Base-by-base conservation (phyloP, 345 rosid genomes). In the Syzygium oleosum region DNA sequence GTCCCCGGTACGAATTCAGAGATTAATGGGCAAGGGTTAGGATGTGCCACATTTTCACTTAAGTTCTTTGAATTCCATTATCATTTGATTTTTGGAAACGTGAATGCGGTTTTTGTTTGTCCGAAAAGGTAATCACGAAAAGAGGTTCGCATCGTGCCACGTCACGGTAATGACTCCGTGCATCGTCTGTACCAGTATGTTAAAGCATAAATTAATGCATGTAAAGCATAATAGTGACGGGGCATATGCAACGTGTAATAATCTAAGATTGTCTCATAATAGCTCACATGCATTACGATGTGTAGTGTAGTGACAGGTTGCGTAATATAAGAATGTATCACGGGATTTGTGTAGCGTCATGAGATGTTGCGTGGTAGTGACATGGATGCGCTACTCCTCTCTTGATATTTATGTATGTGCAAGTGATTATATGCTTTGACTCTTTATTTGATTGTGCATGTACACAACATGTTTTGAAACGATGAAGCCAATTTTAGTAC, bases 241-340 rank as follows among this genome's bases (percentile, higher is more conserved):
- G 34, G 17, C 8, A n/a, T 16, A 61, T 12, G 68, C 17, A n/a
- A 13, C 16, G 6, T 61, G 9, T 61, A 61, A 61, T 61, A 61
- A 61, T 61, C 16, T 61, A 5, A 61, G 31, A 12, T 61, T n/a
- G 2, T 61, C 34, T 61, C 68, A 61, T n/a, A 6, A 61, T 61
- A 13, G 34, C 34, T 61, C 68, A n/a, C 9, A 4, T 61, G 34
- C n/a, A 5, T 61, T 61, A 29, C 17, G 1, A 61, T 1, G 68
- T 13, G 34, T 5, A 27, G 34, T 61, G 17, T n/a, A 61, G 34
- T n/a, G 17, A 61, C 0, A 0, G 17, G 0, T 61, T 0, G 9
- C 5, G 68, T 61, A 0, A 29, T 3, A 61, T 5, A 31, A 25
- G 68, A 9, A 12, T 2, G 13, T 13, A 12, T 29, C 34, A 6